phyloP scores from a whole-genome alignment of 2,329 filamentous ascomycete genomes.

The Thelonectria discophora region DNA sequence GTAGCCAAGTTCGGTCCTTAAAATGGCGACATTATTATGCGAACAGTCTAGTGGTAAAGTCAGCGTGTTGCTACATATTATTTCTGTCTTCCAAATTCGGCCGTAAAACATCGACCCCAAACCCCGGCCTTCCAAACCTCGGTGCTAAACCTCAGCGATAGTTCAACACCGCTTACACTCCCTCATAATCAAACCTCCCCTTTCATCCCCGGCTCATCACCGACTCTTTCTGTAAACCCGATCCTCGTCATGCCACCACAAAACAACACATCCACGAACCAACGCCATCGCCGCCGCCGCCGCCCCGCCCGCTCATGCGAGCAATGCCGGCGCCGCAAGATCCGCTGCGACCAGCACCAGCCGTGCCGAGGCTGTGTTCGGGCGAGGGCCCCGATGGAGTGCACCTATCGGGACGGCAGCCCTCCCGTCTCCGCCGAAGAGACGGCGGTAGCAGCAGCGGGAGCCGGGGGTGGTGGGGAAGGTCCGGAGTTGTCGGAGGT shows the following conservation, averaged over 20 bases:
- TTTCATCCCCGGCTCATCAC: background rate
- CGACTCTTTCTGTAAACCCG: background rate
- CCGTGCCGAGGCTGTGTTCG: slow-evolving; percentile 39
- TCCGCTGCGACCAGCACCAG: slow-evolving; percentile 36
- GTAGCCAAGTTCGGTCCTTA: slow-evolving; percentile 17
- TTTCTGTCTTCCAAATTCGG: background rate
- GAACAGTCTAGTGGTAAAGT: too few species aligned
- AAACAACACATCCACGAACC: slow-evolving; percentile 25
- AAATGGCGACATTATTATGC: slow-evolving; percentile 1
- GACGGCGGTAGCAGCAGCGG: background rate
- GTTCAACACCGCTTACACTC: slow-evolving; percentile 23
- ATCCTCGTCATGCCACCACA: slow-evolving; percentile 14
- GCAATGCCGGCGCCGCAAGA: slow-evolving; percentile 40
- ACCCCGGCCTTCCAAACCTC: slow-evolving; percentile 15
- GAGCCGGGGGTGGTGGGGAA: too few species aligned
- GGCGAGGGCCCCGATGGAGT: slow-evolving; percentile 36
- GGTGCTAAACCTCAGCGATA: slow-evolving; percentile 31
- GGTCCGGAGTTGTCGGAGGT: background rate
- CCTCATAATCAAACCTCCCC: slow-evolving; percentile 7
- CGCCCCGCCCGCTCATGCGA: slow-evolving; percentile 40
- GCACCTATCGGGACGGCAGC: slow-evolving; percentile 39
- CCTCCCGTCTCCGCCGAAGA: slow-evolving; percentile 8
- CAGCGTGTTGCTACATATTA: too few species aligned
- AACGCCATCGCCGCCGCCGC: slow-evolving; percentile 35
- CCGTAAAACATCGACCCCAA: background rate